Evolutionary conservation across 2,329 filamentous ascomycete species (phyloP), one percentile per base, ranked within the genome.

Genomic region (Coniella lustricola): DNA sequence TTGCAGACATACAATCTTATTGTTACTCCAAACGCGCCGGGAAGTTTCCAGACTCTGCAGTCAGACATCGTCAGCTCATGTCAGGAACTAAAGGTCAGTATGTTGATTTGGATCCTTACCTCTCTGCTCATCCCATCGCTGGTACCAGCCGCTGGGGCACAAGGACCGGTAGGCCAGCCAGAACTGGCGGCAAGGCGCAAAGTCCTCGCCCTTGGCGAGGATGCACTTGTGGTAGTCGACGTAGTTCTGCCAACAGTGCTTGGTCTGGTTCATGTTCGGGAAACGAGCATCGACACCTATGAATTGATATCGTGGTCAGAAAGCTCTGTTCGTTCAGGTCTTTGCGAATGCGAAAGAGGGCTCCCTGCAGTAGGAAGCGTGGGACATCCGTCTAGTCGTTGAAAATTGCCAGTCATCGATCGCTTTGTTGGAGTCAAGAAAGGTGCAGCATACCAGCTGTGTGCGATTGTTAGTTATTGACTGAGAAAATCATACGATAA

Each of bases 201-300:
- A 97, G 68, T 96, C 90, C 79, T 97, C 91, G 73, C 91, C 91
- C 82, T 97, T 97, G 74, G 90, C 91, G 68, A 85, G 77, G 73
- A 96, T 90, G 79, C 93, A 98, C 82, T 98, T 98, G 84, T 98
- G 88, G 81, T 98, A 97, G 74, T 98, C 93, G 77, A 98, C 93
- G 76, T 98, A 98, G 82, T 98, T 98, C 73, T 98, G 94, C 93
- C 93, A 98, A 88, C 93, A 98, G 83, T 98, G 90, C 86, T 96
- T 96, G 75, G 90, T 86, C 77, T 93, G 88, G 79, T 98, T 98
- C 79, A 83, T 77, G 80, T 98, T 95, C 67, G 93, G 93, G 78
- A 97, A 98, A 71, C 93, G 91, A 73, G 93, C 93, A 71, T 98
- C 93, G 77, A 94, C 95, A 79, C 93, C 93, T 96, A 63, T 56